Evolutionary conservation across 176 grass and related monocot genomes (phyloP).

Genomic region (Hyparrhenia diplandra): DNA sequence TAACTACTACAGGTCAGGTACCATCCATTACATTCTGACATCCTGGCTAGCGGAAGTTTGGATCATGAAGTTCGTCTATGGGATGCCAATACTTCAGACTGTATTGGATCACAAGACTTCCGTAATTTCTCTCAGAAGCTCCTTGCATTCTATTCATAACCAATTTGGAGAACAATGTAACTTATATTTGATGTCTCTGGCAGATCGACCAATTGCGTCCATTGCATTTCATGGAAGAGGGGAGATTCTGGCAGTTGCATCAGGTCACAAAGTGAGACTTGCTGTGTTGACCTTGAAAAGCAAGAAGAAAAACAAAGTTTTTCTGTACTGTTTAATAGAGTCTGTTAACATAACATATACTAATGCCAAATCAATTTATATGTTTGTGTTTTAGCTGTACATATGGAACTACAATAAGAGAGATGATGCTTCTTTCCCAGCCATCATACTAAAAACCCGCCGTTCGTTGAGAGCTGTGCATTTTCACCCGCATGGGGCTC

Average conservation of each 20-base stretch:
- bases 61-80: conserved; percentile 97
- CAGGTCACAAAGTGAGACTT: conserved; percentile 90
- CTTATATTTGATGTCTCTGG: conserved; percentile 32
- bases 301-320: neutral
- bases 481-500: conserved; percentile 94
- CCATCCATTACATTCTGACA: conserved; percentile 87
- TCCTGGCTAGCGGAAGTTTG: conserved; percentile 98
- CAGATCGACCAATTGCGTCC: conserved; percentile 93
- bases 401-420: conserved; percentile 98
- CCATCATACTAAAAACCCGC: conserved; percentile 81
- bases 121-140: conserved; percentile 58
- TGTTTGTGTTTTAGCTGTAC: conserved; percentile 61
- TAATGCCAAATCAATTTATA: conserved; percentile 6
- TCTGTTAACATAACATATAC: conserved; percentile 9
- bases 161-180: conserved; percentile 33
- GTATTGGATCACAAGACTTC: conserved; percentile 77
- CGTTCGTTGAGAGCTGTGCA: conserved; percentile 97
- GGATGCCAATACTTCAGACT: conserved; percentile 83
- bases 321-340: conserved; percentile 3
- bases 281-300: conserved; percentile 4
- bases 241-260: conserved; percentile 93
- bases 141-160: conserved; percentile 18
- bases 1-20: conserved; percentile 72
- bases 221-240: conserved; percentile 98
- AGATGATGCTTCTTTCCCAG: conserved; percentile 56